Conservation (phyloP, 1,139 yeast species). For the Debaryomycetaceae sp. region DNA sequence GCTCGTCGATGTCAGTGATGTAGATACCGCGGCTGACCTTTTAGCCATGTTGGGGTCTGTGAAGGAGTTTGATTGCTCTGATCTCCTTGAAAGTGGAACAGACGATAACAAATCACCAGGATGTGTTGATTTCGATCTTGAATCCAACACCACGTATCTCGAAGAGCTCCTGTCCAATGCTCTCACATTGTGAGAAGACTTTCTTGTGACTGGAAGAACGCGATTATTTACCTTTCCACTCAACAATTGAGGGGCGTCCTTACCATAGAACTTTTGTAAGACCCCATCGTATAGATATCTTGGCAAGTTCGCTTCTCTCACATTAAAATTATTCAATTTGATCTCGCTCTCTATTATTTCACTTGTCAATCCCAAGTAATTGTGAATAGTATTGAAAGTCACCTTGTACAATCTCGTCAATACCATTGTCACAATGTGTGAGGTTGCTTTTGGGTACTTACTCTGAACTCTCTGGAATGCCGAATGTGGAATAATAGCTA, state of each 20-base stretch:
- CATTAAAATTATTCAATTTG: slow-evolving; percentile 50
- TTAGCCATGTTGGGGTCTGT: background rate
- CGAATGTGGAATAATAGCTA: slow-evolving; percentile 85
- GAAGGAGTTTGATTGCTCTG: slow-evolving; percentile 12
- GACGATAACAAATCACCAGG: slow-evolving; percentile 87
- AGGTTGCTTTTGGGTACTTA: slow-evolving; percentile 84
- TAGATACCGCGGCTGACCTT: background rate
- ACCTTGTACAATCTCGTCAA: slow-evolving; percentile 83
- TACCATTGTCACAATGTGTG: slow-evolving; percentile 92
- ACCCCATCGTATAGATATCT: slow-evolving; percentile 59
- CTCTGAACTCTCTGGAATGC: slow-evolving; percentile 72
- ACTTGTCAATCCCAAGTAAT: slow-evolving; percentile 77
- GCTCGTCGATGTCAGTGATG: background rate
- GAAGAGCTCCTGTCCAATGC: slow-evolving; percentile 29
- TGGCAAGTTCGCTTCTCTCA: slow-evolving; percentile 42
- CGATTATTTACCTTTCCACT: slow-evolving; percentile 1
- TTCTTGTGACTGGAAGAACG: slow-evolving; percentile 2
- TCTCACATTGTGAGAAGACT: slow-evolving; percentile 2
- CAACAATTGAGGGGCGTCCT: background rate
- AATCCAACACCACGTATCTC: slow-evolving; percentile 62
- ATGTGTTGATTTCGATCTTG: slow-evolving; percentile 55
- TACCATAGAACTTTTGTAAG: slow-evolving; percentile 35
- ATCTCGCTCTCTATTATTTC: slow-evolving; percentile 80
- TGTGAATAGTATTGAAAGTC: slow-evolving; percentile 85
- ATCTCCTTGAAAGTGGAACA: slow-evolving; percentile 67